These are phyloP conservation scores for Mucuna pruriens DNA, from an alignment of 306 rosid species.

Conservation along the genomic window DNA sequence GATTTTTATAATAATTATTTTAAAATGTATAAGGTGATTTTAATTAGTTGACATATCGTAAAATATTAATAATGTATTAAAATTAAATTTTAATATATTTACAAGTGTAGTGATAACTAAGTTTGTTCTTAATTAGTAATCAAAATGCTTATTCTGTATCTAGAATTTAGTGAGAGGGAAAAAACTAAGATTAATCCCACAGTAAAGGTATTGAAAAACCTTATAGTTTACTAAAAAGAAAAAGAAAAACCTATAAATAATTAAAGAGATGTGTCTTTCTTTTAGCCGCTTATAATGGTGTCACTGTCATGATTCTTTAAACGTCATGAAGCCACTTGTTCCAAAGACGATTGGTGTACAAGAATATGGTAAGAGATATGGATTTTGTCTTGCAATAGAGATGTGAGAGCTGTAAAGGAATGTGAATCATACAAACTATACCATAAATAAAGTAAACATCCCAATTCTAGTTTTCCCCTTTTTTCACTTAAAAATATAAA, in stretches of 20 bases:
- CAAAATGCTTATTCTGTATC: neutral
- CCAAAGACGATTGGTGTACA: neutral
- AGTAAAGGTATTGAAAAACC: neutral
- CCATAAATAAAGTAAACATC: conserved; percentile 7
- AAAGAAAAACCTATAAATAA: neutral
- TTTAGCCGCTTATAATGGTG: conserved; percentile 22
- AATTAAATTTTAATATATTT: neutral
- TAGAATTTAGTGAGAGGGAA: neutral
- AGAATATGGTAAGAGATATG: conserved; percentile 29
- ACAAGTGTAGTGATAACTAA: neutral
- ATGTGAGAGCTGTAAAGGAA: conserved; percentile 16
- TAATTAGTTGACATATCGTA: too few species aligned
- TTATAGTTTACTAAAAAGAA: neutral
- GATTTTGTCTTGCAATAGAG: neutral
- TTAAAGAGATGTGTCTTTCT: conserved; percentile 21
- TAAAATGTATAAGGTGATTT: too few species aligned
- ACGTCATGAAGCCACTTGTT: conserved; percentile 29
- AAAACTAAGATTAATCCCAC: neutral
- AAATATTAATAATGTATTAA: too few species aligned
- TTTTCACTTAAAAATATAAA: too few species aligned
- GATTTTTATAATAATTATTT: too few species aligned
- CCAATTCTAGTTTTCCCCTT: neutral
- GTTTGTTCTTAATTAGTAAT: neutral
- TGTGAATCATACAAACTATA: neutral
- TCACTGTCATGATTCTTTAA: conserved; percentile 24